Percentiles rank a stretch among this genome's conserved stretches.
These are phyloP conservation scores for Fusarium staphyleae DNA, from an alignment of 2,329 filamentous ascomycete species.

Conservation along the genomic window DNA sequence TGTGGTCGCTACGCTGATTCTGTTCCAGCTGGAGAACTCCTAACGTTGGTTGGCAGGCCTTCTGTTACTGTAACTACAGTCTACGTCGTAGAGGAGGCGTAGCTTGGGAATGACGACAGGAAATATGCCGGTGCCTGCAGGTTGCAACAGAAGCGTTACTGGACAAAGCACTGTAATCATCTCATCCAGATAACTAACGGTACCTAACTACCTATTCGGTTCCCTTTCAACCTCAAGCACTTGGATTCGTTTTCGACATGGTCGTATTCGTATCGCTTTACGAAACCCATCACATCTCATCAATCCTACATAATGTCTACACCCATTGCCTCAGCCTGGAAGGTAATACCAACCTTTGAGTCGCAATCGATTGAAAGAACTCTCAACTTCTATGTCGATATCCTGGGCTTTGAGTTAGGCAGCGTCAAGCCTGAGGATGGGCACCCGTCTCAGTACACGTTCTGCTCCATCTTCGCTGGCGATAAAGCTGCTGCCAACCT, in stretches of 20 bases:
- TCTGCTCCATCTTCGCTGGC: slow-evolving; percentile 22
- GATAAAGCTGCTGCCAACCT: slow-evolving; percentile 28
- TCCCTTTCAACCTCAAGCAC: background rate
- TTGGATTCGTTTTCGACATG: background rate
- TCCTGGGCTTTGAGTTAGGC: slow-evolving; percentile 19
- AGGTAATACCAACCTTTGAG: slow-evolving; percentile 27
- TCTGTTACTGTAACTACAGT: background rate
- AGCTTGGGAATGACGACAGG: slow-evolving; percentile 28
- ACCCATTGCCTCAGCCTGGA: slow-evolving; percentile 24
- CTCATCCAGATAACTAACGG: background rate
- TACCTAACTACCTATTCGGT: no score
- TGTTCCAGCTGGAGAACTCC: slow-evolving; percentile 4
- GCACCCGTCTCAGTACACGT: slow-evolving; percentile 14
- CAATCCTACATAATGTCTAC: slow-evolving; percentile 5
- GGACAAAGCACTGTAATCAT: background rate
- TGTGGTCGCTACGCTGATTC: slow-evolving; percentile 12
- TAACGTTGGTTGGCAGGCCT: slow-evolving; percentile 22
- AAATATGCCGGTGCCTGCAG: slow-evolving; percentile 17
- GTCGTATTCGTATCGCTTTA: slow-evolving; percentile 22
- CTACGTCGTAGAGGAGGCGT: slow-evolving; percentile 22
- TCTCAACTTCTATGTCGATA: slow-evolving; percentile 15
- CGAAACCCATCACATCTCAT: background rate
- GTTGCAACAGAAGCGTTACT: slow-evolving; percentile 11
- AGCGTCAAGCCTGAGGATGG: slow-evolving; percentile 18
- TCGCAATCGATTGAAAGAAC: slow-evolving; percentile 23